Evolutionary conservation across 139 green algal genomes (phyloP), one percentile per base, ranked within the genome.

Genomic region (Edaphochlamys debaryana): DNA sequence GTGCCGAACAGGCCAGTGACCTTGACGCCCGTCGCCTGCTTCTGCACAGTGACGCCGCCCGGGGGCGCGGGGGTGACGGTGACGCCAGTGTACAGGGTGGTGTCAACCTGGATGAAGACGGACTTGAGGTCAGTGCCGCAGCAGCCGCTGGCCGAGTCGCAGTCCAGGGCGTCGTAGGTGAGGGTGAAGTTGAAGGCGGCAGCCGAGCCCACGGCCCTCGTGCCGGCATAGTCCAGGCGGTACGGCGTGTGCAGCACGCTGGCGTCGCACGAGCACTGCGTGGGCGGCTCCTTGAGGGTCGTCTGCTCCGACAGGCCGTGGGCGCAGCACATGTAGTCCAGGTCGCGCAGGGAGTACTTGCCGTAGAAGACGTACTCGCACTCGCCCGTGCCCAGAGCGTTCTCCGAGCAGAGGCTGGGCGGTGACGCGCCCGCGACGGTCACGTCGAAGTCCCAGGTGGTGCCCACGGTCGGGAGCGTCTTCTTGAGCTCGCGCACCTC

Each of bases 321-420:
- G 20, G 82, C 62, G 56, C 86, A 90, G 82, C 86, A 90, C 40
- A 69, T 13, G 66, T 78, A 90, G 54, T 90, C 82, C 17, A 90
- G 67, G 22, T 73, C 42, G 2, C 13, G 25, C 15, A 82, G 63
- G 41, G 60, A 79, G 50, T 58, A 90, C 64, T 81, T 86, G 69
- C 86, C 86, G 63, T 85, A 90, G 54, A 86, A 81, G 25, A 88
- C 77, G 36, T 90, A 87, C 82, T 90, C 86, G 58, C 86, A 90
- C 25, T 63, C 62, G 37, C 40, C 70, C 32, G 63, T 84, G 45
- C 86, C 86, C n/a, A 86, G 63, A 4, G 62, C 48, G 54, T 86
- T 86, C 52, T n/a, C n/a, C 0, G 69, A 60, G 56, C 86, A 90
- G 0, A 90, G 13, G 67, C 42, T 72, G 23, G 76, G 79, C 27